These are phyloP conservation scores for Starmera dryadoides DNA, from an alignment of 805 yeast species.

Conservation along the genomic window DNA sequence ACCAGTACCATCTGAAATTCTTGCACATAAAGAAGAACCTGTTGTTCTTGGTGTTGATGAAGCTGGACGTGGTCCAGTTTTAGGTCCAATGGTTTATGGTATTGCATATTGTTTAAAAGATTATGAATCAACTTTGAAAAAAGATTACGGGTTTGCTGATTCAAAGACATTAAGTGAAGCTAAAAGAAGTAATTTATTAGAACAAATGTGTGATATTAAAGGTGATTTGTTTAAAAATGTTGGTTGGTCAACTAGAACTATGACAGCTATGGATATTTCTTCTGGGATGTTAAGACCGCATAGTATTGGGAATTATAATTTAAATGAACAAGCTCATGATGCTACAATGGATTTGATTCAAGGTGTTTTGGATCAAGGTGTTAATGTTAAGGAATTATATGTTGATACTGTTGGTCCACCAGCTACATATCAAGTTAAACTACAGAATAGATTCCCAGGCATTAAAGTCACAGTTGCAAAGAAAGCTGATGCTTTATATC, in stretches of 20 bases:
- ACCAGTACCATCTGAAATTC: conserved; percentile 36
- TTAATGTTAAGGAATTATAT: conserved; percentile 62
- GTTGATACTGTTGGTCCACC: conserved; percentile 99
- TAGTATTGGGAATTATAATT: conserved; percentile 43
- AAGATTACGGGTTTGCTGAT: conserved; percentile 80
- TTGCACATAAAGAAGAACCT: conserved; percentile 25
- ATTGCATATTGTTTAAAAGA: conserved; percentile 63
- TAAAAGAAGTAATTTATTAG: conserved; percentile 55
- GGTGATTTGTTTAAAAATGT: conserved; percentile 45
- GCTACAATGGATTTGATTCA: conserved; percentile 78
- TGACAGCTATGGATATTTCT: conserved; percentile 84
- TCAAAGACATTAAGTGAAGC: conserved; percentile 80
- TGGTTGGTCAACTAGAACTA: conserved; percentile 83
- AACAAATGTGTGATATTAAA: conserved; percentile 41
- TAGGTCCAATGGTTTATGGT: conserved; percentile 98
- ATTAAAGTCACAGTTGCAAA: conserved; percentile 77
- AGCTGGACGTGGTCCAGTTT: conserved; percentile 97
- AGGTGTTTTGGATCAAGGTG: conserved; percentile 52
- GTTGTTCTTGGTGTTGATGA: conserved; percentile 87
- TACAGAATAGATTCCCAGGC: conserved; percentile 60
- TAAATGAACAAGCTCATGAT: conserved; percentile 96
- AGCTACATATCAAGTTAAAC: conserved; percentile 66
- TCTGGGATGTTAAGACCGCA: conserved; percentile 77
- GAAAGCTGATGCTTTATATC: conserved; percentile 89
- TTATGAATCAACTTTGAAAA: conserved; percentile 39